Evolutionary conservation across 345 rosid species (phyloP), one percentile per base, ranked within the genome.

Genomic region (Zanthoxylum bungeanum): DNA sequence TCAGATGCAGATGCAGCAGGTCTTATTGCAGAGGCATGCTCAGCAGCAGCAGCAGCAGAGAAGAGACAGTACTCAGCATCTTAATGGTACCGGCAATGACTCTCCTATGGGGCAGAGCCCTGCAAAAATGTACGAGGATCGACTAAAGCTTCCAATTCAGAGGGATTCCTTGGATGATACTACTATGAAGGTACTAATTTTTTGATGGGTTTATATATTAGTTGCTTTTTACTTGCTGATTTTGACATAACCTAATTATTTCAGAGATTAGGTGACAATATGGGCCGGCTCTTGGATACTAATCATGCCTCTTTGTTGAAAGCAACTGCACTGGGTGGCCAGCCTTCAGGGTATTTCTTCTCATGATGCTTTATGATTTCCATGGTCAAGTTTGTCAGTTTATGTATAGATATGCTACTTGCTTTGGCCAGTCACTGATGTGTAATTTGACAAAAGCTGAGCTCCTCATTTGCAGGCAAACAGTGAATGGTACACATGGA

Each of bases 1-100:
- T n/a, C 89, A 81, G 21, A 66, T 63, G 53, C 90, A 83, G 58
- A 79, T 80, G 63, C 91, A 83, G 60, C 93, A 88, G 60, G 84
- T 83, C 24, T 73, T 80, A 16, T 51, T 80, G 53, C 93, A 86
- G 37, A 83, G 84, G 42, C 88, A 82, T 0, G 80, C 78, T 4
- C 92, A 85, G 34, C 87, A 81, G 25, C 91, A 77, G 12, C 86
- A 68, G 39, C 81, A 77, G 58, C 84, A 75, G 67, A 70, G 66
- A 67, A 71, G 86, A 80, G 85, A 80, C 73, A 79, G 77, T 51
- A 69, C 51, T 71, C 88, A 76, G 55, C 68, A 70, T 58, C 53
- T 75, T 12, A 76, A 71, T 72, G 85, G 75, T 31, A 30, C 72
- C 66, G 56, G 79, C 61, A 75, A 60, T 56, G 86, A 86, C 33